These are phyloP conservation scores for Phytophthora rubi DNA, from an alignment of 352 stramenopile genomes.

Conservation along the genomic window DNA sequence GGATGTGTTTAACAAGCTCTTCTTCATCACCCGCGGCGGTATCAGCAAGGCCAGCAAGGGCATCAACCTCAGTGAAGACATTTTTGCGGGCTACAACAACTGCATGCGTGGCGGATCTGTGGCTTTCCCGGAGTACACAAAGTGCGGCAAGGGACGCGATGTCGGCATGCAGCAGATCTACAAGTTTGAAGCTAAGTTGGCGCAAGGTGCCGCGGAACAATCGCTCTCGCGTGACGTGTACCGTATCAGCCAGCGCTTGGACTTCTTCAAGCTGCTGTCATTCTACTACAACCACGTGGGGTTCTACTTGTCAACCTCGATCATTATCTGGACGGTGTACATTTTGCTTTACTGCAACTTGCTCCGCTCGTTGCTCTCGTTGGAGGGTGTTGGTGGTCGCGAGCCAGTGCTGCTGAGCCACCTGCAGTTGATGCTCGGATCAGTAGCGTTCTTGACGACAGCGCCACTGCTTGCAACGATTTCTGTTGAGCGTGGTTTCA, in stretches of 20 bases:
- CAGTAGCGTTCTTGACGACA: slow-evolving; percentile 97
- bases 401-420: slow-evolving; percentile 94
- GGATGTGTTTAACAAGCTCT: slow-evolving; percentile 99
- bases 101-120: slow-evolving; percentile 96
- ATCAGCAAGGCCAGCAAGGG: slow-evolving; percentile 99
- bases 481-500: slow-evolving; percentile 98
- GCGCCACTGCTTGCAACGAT: slow-evolving; percentile 97
- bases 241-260: slow-evolving; percentile 95
- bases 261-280: slow-evolving; percentile 98
- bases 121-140: slow-evolving; percentile 98
- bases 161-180: slow-evolving; percentile 99
- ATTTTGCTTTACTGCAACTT: slow-evolving; percentile 97
- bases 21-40: slow-evolving; percentile 99
- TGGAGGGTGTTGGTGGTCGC: slow-evolving; percentile 93
- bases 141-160: slow-evolving; percentile 99
- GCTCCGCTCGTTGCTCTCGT: slow-evolving; percentile 91
- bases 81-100: slow-evolving; percentile 99
- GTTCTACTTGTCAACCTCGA: slow-evolving; percentile 97
- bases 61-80: slow-evolving; percentile 99
- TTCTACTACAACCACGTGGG: slow-evolving; percentile 99
- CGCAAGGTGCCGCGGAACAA: slow-evolving; percentile 97
- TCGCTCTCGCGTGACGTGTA: slow-evolving; percentile 98
- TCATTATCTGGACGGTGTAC: slow-evolving; percentile 98
- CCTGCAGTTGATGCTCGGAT: slow-evolving; percentile 97
- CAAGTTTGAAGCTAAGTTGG: slow-evolving; percentile 99